A percentile compares a stretch with the other conserved stretches of the same genome.
Conservation (phyloP, 352 stramenopile species). For the Phytophthora podocarpi region DNA sequence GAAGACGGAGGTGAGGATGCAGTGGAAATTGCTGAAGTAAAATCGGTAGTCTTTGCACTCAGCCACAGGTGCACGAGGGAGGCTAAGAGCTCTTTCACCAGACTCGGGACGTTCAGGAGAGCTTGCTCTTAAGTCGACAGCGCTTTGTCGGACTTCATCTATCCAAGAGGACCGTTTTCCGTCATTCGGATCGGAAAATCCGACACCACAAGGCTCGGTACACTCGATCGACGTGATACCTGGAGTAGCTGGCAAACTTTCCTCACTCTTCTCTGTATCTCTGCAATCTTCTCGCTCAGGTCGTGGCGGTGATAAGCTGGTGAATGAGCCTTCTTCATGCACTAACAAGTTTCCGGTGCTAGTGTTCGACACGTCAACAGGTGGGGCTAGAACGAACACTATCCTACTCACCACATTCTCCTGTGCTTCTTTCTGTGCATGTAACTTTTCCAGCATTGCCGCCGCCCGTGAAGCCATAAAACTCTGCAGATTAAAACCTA, state of each 20-base stretch:
- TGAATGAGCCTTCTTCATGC: too few relatives aligned
- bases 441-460: conserved; percentile 45
- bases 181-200: neutral
- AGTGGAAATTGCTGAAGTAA: conserved; percentile 78
- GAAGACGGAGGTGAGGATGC: conserved; percentile 75
- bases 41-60: conserved; percentile 57
- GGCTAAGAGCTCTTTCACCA: neutral
- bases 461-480: conserved; percentile 49
- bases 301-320: too few relatives aligned
- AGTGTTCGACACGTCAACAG: neutral
- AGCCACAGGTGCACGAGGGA: conserved; percentile 18
- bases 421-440: conserved; percentile 34
- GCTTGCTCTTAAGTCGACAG: conserved; percentile 3
- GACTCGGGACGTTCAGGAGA: neutral
- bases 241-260: neutral
- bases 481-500: conserved; percentile 34
- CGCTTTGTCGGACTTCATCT: conserved; percentile 22
- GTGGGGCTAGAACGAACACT: too few relatives aligned
- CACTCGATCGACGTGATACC: too few relatives aligned
- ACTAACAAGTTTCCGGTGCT: neutral
- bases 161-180: conserved; percentile 10
- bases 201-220: neutral
- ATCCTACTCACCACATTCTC: neutral
- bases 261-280: too few relatives aligned
- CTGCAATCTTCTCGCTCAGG: too few relatives aligned